Percentiles rank a stretch among this genome's conserved stretches.
Conservation (phyloP, 495 filamentous ascomycete genomes). For the Melanomma pulvis-pyrius region DNA sequence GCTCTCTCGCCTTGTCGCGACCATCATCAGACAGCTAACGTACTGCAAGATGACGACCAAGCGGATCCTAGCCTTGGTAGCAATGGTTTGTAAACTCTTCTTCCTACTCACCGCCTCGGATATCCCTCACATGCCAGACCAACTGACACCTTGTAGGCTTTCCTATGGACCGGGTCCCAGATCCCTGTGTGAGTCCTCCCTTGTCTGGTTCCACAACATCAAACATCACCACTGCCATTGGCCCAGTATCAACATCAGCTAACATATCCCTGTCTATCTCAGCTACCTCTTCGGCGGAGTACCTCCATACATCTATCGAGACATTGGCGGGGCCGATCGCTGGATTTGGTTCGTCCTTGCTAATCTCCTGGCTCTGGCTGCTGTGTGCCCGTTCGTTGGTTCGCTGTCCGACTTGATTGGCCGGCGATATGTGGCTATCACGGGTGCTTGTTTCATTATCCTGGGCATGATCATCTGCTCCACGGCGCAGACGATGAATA, state of each 20-base stretch:
- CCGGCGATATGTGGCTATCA: slow-evolving; percentile 66
- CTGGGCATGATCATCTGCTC: slow-evolving; percentile 68
- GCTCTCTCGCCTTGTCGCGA: background rate
- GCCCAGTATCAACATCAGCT: background rate
- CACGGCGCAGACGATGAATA: slow-evolving; percentile 51
- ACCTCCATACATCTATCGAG: slow-evolving; percentile 64
- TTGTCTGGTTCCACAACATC: background rate
- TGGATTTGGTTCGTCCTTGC: slow-evolving; percentile 77
- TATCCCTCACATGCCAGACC: background rate
- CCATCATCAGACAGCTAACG: slow-evolving; percentile 7
- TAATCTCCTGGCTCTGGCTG: slow-evolving; percentile 67
- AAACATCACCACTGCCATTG: background rate
- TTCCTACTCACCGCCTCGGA: background rate
- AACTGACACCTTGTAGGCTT: slow-evolving; percentile 40
- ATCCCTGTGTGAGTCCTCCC: slow-evolving; percentile 57
- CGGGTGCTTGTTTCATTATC: slow-evolving; percentile 61
- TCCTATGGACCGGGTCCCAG: slow-evolving; percentile 68
- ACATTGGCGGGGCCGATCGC: slow-evolving; percentile 66
- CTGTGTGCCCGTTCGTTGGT: slow-evolving; percentile 73
- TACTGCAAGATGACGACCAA: slow-evolving; percentile 57
- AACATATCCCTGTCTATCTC: background rate
- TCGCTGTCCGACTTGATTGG: slow-evolving; percentile 70
- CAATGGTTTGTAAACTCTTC: slow-evolving; percentile 51
- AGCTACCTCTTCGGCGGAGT: slow-evolving; percentile 55
- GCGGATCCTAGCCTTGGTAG: slow-evolving; percentile 61